Evolutionary conservation across 1,139 yeast species (phyloP).

Genomic region (Geotrichum candidum): DNA sequence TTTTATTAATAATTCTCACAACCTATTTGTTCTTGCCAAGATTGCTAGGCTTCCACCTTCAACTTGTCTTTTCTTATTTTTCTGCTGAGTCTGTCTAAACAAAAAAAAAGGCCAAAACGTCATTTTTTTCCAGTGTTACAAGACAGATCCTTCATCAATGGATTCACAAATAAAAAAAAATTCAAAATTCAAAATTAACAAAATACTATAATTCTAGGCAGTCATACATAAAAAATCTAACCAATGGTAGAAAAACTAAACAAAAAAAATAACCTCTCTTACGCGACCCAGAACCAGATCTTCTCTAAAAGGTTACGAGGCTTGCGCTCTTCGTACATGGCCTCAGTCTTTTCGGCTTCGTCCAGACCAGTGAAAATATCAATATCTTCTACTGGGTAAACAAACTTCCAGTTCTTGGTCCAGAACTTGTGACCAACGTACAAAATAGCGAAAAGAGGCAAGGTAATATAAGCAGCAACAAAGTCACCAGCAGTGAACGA

Average conservation of each 20-base stretch:
- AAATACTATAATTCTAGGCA: background rate
- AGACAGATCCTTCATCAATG: too few species aligned
- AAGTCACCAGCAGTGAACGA: constrained; percentile 47
- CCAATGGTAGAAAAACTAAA: background rate
- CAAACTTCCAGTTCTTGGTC: constrained; percentile 42
- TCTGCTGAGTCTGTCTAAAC: too few species aligned
- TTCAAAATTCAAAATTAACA: background rate
- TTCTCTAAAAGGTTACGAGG: constrained; percentile 38
- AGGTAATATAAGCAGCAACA: constrained; percentile 49
- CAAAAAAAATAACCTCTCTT: constrained; percentile 1
- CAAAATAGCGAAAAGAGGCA: constrained; percentile 43
- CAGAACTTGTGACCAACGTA: constrained; percentile 50
- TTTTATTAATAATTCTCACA: background rate
- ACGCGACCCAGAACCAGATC: constrained; percentile 42
- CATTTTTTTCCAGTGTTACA: too few species aligned
- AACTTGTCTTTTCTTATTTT: background rate
- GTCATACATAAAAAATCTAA: background rate
- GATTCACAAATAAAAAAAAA: too few species aligned
- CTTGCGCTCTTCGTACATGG: constrained; percentile 33
- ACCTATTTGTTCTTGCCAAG: background rate
- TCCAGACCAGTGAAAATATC: constrained; percentile 49
- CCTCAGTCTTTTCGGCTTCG: constrained; percentile 44
- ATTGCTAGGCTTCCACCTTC: background rate
- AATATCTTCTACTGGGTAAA: constrained; percentile 40
- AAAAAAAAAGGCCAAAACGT: too few species aligned